Percentiles rank a stretch among this genome's conserved stretches.
Evolutionary conservation across 306 rosid genomes (phyloP).

Genomic region (Dalbergia oliveri): DNA sequence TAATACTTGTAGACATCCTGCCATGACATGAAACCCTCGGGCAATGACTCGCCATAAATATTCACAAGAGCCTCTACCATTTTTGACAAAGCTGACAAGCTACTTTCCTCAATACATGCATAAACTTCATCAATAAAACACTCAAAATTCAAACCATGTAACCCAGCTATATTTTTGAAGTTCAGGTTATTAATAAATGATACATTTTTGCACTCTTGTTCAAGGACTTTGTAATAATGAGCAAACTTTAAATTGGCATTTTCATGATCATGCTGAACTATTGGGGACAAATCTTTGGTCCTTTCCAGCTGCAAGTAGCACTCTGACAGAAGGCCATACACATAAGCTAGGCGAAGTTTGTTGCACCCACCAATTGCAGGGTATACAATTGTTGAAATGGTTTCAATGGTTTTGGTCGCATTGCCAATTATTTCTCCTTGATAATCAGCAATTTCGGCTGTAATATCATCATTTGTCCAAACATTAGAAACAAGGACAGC

Average conservation of each 20-base stretch:
- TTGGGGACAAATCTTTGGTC: slow-evolving; percentile 55
- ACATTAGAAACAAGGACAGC: slow-evolving; percentile 84
- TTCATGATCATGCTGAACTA: slow-evolving; percentile 58
- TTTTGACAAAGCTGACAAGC: slow-evolving; percentile 82
- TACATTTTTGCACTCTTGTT: slow-evolving; percentile 80
- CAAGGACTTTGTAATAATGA: slow-evolving; percentile 72
- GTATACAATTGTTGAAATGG: slow-evolving; percentile 73
- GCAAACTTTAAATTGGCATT: slow-evolving; percentile 62
- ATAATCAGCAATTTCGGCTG: slow-evolving; percentile 71
- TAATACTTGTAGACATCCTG: slow-evolving; percentile 86
- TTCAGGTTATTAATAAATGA: slow-evolving; percentile 69
- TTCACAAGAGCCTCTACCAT: slow-evolving; percentile 73
- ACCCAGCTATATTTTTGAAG: slow-evolving; percentile 93
- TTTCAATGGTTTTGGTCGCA: slow-evolving; percentile 74
- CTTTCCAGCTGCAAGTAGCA: slow-evolving; percentile 83
- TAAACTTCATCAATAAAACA: slow-evolving; percentile 77
- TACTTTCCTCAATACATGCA: slow-evolving; percentile 67
- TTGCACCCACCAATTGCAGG: slow-evolving; percentile 85
- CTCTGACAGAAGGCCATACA: slow-evolving; percentile 80
- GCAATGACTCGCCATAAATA: slow-evolving; percentile 60
- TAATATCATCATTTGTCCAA: slow-evolving; percentile 90
- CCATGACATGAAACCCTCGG: slow-evolving; percentile 81
- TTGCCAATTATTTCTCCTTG: slow-evolving; percentile 64
- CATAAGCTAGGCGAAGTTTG: slow-evolving; percentile 83
- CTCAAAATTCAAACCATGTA: slow-evolving; percentile 78